Evolutionary conservation across 306 rosid species (phyloP).

Genomic region (Adenanthera pavonina): DNA sequence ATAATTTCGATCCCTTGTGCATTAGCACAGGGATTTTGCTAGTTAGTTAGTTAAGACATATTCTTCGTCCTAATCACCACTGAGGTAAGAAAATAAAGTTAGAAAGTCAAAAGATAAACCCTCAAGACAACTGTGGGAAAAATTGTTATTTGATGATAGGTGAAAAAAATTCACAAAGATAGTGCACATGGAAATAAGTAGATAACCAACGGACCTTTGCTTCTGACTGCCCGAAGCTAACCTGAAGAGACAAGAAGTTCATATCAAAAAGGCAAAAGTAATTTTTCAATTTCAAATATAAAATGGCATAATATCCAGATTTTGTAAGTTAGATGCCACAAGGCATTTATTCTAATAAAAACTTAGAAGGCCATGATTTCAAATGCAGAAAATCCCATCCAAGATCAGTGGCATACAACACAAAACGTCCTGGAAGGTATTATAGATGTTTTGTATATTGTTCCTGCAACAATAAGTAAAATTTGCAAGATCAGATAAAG

Average conservation of each 20-base stretch:
- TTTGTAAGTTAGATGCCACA: conserved; percentile 22
- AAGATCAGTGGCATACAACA: conserved; percentile 65
- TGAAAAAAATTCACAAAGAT: conserved; percentile 14
- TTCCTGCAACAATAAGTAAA: conserved; percentile 70
- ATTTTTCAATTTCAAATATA: conserved; percentile 17
- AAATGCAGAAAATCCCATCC: conserved; percentile 39
- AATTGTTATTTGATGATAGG: not conserved
- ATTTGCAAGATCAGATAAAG: conserved; percentile 45
- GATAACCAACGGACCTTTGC: conserved; percentile 72
- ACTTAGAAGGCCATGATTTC: conserved; percentile 33
- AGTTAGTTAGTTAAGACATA: not conserved
- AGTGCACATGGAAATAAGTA: conserved; percentile 29
- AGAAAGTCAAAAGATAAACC: not conserved
- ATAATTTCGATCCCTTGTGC: too few relatives aligned
- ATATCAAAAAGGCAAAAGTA: conserved; percentile 26
- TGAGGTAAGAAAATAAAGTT: conserved; percentile 7
- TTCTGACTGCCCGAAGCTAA: conserved; percentile 92
- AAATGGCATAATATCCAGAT: conserved; percentile 26
- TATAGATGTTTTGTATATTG: conserved; percentile 82
- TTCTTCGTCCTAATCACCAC: conserved; percentile 11
- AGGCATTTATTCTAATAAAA: conserved; percentile 29
- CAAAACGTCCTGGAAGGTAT: conserved; percentile 96
- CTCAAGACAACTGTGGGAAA: not conserved
- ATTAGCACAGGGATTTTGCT: too few relatives aligned
- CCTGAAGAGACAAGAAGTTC: conserved; percentile 65